phyloP scores from a whole-genome alignment of 441 rosid species.

The Gossypium lobatum region DNA sequence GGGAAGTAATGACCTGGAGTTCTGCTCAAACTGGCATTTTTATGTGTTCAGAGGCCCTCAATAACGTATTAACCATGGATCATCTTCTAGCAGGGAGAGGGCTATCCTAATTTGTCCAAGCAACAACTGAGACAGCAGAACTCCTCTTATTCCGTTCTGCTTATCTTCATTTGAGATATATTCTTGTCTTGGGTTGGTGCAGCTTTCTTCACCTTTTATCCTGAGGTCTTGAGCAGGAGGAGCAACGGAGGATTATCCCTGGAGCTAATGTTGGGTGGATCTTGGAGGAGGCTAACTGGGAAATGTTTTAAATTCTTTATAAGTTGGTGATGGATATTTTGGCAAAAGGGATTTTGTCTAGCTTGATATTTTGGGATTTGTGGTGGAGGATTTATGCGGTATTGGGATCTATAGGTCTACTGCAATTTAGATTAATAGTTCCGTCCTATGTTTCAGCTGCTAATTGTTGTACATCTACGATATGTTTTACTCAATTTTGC shows the following conservation, averaged over 20 bases:
- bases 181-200: conserved; percentile 51
- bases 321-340: conserved; percentile 20
- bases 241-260: conserved; percentile 23
- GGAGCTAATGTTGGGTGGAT: conserved; percentile 29
- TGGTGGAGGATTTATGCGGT: conserved; percentile 14
- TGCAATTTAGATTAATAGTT: conserved; percentile 7
- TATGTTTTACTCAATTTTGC: neutral
- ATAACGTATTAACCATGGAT: conserved; percentile 44
- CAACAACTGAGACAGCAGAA: conserved; percentile 51
- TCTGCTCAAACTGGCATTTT: conserved; percentile 26
- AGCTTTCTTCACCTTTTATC: conserved; percentile 32
- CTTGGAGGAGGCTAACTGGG: conserved; percentile 10
- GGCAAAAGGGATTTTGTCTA: conserved; percentile 12
- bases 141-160: conserved; percentile 29
- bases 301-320: conserved; percentile 8
- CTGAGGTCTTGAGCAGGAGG: conserved; percentile 41
- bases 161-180: conserved; percentile 34
- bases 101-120: conserved; percentile 39
- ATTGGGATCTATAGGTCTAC: neutral
- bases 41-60: conserved; percentile 32
- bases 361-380: conserved; percentile 12
- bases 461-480: neutral
- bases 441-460: neutral
- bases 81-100: conserved; percentile 58
- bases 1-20: conserved; percentile 29